These are phyloP conservation scores for Boletus vinaceobasis DNA, from an alignment of 768 basidiomycete genomes.

Conservation along the genomic window DNA sequence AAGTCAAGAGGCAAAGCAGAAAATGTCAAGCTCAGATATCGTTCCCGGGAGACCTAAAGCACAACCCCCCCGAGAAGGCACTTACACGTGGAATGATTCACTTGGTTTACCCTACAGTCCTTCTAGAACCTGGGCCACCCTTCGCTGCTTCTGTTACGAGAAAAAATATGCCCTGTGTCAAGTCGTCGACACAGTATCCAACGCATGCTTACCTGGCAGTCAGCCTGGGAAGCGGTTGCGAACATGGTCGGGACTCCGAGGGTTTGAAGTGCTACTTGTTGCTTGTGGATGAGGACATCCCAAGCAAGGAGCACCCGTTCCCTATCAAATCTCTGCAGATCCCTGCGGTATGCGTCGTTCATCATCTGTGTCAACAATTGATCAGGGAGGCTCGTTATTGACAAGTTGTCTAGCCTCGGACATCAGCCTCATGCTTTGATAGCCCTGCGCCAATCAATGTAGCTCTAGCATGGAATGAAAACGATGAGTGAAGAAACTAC, in stretches of 20 bases:
- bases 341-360: conserved; percentile 58
- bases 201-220: conserved; percentile 52
- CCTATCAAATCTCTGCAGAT: conserved; percentile 64
- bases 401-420: conserved; percentile 18
- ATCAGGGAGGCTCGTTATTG: conserved; percentile 10
- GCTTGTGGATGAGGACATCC: conserved; percentile 69
- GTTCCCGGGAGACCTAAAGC: not conserved
- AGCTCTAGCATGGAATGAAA: conserved; percentile 44
- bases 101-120: conserved; percentile 35
- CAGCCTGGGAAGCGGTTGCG: conserved; percentile 42
- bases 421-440: conserved; percentile 59
- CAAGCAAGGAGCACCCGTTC: conserved; percentile 70
- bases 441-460: conserved; percentile 60
- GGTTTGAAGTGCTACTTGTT: conserved; percentile 60
- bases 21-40: not conserved
- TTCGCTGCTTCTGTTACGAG: conserved; percentile 57
- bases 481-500: conserved; percentile 1
- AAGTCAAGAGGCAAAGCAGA: not conserved
- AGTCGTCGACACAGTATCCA: not conserved
- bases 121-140: conserved; percentile 66
- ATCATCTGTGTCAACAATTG: conserved; percentile 51
- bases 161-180: conserved; percentile 1
- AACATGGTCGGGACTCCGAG: conserved; percentile 73
- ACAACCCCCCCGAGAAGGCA: not conserved
- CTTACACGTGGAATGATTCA: conserved; percentile 3